These are phyloP conservation scores for Thielaviopsis cerberus DNA, from an alignment of 2,329 filamentous ascomycete species.

Conservation along the genomic window DNA sequence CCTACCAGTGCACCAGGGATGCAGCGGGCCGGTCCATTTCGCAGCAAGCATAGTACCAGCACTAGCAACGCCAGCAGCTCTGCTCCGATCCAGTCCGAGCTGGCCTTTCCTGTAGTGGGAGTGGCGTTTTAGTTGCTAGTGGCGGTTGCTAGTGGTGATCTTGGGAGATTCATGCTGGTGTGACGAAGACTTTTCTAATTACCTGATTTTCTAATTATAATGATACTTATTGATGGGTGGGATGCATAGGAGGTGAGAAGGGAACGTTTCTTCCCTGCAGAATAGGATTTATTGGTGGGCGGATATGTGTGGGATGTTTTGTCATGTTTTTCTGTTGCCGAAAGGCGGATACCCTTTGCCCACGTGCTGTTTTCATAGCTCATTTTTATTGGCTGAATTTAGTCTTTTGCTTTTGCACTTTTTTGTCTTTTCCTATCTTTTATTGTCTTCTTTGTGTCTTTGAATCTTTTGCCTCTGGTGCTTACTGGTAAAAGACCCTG, in stretches of 20 bases:
- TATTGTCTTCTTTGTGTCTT: background rate
- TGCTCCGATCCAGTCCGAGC: background rate
- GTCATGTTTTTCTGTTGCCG: background rate
- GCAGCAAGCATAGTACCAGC: background rate
- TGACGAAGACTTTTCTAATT: background rate
- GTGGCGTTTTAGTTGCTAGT: background rate
- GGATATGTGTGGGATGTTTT: background rate
- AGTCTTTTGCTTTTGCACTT: background rate
- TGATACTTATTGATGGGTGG: background rate
- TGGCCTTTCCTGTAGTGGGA: background rate
- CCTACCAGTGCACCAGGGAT: slow-evolving; percentile 26
- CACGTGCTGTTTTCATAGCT: background rate
- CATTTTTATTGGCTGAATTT: background rate
- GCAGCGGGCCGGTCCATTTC: slow-evolving; percentile 21
- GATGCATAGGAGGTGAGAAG: too few relatives aligned
- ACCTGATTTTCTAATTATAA: background rate
- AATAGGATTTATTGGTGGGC: background rate
- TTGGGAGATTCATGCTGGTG: background rate
- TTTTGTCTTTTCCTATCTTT: background rate
- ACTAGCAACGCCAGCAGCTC: background rate
- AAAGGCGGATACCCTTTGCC: background rate
- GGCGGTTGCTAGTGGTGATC: too few relatives aligned
- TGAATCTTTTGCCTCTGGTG: too few relatives aligned
- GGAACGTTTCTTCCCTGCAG: background rate
- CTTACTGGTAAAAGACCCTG: background rate